Evolutionary conservation across 1,139 yeast species (phyloP).

Genomic region (Scheffersomyces insectosa): DNA sequence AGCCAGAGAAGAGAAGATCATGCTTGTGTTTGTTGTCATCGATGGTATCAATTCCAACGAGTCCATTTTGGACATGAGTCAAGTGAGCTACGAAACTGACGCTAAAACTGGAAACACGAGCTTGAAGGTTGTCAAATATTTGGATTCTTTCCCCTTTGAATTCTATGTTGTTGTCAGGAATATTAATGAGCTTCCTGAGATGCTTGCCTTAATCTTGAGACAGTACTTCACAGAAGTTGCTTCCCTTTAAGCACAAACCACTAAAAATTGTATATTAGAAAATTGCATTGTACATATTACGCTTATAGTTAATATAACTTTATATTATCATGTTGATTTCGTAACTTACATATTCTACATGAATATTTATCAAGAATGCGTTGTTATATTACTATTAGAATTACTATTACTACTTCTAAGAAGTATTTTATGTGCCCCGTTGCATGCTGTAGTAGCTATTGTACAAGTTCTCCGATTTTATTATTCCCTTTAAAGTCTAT

Average conservation of each 20-base stretch:
- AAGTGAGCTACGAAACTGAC: slow-evolving; percentile 72
- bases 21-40: slow-evolving; percentile 92
- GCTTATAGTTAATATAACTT: no score
- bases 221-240: slow-evolving; percentile 82
- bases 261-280: no score
- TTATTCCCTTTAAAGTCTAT: no score
- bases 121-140: slow-evolving; percentile 77
- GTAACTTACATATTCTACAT: no score
- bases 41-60: slow-evolving; percentile 86
- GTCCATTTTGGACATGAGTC: slow-evolving; percentile 92
- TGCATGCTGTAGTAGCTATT: no score
- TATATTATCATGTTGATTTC: no score
- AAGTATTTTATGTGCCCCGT: no score
- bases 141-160: slow-evolving; percentile 95
- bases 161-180: slow-evolving; percentile 92
- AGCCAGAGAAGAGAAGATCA: slow-evolving; percentile 89
- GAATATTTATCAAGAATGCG: no score
- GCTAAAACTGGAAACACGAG: slow-evolving; percentile 70
- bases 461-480: no score
- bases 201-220: slow-evolving; percentile 83
- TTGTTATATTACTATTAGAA: no score
- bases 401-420: no score
- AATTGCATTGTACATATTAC: no score
- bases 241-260: slow-evolving; percentile 15
- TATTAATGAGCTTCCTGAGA: slow-evolving; percentile 86